phyloP scores from a whole-genome alignment of 257 asterid genomes.

The Penstemon eatonii region DNA sequence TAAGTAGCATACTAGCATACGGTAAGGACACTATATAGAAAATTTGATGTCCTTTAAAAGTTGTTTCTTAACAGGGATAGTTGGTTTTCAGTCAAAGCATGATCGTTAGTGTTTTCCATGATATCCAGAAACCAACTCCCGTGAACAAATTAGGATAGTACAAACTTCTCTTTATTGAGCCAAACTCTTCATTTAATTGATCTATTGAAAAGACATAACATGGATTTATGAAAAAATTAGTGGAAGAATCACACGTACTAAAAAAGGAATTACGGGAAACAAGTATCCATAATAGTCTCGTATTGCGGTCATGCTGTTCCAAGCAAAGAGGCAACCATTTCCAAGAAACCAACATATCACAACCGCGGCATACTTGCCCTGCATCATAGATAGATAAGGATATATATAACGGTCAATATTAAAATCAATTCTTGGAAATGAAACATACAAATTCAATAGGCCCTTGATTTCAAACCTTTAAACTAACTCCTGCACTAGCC shows the following conservation, averaged over 20 bases:
- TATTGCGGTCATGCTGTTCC: conserved; percentile 48
- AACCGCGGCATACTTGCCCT: conserved; percentile 40
- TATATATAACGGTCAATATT: not conserved
- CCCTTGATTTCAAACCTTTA: conserved; percentile 25
- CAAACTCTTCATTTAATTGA: not conserved
- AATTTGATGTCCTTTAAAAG: too few relatives aligned
- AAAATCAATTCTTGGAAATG: not conserved
- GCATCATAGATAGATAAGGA: not conserved
- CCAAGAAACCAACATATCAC: conserved; percentile 48
- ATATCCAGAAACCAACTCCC: not conserved
- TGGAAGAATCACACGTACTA: not conserved
- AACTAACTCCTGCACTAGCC: conserved; percentile 21
- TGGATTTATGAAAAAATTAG: not conserved
- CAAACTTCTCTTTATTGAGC: not conserved
- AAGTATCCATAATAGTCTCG: conserved; percentile 41
- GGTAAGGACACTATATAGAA: too few relatives aligned
- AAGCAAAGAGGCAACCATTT: conserved; percentile 48
- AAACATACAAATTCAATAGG: not conserved
- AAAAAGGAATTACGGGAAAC: conserved; percentile 34
- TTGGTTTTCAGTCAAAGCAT: not conserved
- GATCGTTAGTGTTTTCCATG: not conserved
- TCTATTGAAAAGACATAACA: not conserved
- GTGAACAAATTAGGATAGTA: too few relatives aligned
- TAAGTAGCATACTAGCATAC: too few relatives aligned
- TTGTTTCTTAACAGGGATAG: not conserved